Evolutionary conservation across 345 rosid genomes (phyloP), one percentile per base, ranked within the genome.

Genomic region (Erucastrum elatum): DNA sequence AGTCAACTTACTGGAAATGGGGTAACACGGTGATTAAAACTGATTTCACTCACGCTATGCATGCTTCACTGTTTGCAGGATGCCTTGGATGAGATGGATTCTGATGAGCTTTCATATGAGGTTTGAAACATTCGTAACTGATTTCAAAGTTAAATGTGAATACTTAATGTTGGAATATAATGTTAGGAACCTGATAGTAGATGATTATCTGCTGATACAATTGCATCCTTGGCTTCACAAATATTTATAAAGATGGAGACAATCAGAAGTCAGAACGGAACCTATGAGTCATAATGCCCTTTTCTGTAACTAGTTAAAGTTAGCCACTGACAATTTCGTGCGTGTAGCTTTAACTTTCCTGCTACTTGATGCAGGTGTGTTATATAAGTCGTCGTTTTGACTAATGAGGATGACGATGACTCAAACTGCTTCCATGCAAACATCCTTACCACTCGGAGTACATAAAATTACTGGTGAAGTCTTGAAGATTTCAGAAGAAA

Each of bases 391-490:
- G 98, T 80, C 93, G 97, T 31, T 75, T 90, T 83, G 98, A 93
- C 69, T 94, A 85, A 85, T 26, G 98, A 95, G 82, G 94, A 90
- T 79, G 92, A 81, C 41, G 97, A 93, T 77, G 86, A 87, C 64
- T 77, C 93, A 80, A 90, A 9, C 55, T 88, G 63, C 99, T 95
- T 76, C 84, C 96, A 51, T 95, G 99, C 91, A 90, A 89, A 66
- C 99, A 95, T 80, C 85, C 96, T 0, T 93, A 95, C 81, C 99
- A 95, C 80, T 82, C 92, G 8, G 99, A 90, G 64, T 95, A 98
- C 87, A 21, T 86, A 93, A 81, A 89, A 89, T 71, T 84, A 91
- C 81, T 95, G 99, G 97, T 87, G 93, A 83, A 91, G 78, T 31
- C 4, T 31, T 31, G 34, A 31, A 31, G 34, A 21, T 21, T 21